Conservation (phyloP, 768 basidiomycete species). For the Royoungia palumana region DNA sequence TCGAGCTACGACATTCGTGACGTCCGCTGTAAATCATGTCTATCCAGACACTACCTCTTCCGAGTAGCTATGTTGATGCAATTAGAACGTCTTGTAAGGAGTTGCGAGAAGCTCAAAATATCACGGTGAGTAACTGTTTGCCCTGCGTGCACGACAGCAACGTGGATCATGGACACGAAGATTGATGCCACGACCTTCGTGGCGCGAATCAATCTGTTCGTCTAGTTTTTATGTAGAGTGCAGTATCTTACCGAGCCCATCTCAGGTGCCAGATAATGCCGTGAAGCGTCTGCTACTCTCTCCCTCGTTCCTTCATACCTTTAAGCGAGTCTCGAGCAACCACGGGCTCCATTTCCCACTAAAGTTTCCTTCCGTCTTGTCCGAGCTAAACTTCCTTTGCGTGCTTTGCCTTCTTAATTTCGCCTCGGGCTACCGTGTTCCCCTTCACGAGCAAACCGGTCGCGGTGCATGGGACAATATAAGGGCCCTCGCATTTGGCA, state of each 20-base stretch:
- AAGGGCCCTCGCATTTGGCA: constrained; percentile 64
- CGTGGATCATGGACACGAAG: not conserved
- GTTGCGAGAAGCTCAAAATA: constrained; percentile 44
- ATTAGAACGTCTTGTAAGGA: constrained; percentile 52
- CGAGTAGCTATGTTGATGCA: constrained; percentile 44
- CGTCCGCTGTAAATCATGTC: constrained; percentile 5
- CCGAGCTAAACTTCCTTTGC: constrained; percentile 81
- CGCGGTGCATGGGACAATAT: constrained; percentile 86
- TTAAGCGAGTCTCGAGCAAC: constrained; percentile 53
- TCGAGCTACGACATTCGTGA: not conserved
- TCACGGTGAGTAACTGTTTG: constrained; percentile 44
- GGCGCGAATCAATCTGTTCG: not conserved
- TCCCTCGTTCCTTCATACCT: constrained; percentile 58
- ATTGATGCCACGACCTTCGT: not conserved
- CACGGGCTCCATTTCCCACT: constrained; percentile 80
- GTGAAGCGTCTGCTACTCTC: constrained; percentile 65
- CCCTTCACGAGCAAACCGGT: constrained; percentile 67
- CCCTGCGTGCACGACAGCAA: constrained; percentile 2
- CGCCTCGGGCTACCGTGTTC: constrained; percentile 73
- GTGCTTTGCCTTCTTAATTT: constrained; percentile 80
- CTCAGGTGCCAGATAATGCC: constrained; percentile 53
- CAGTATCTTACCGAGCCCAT: constrained; percentile 10
- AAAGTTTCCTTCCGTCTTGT: constrained; percentile 65
- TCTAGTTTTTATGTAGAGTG: not conserved
- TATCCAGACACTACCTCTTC: constrained; percentile 40